A percentile compares a stretch with the other conserved stretches of the same genome.
These are phyloP conservation scores for Cenchrus purpureus DNA, from an alignment of 176 grass and related monocot genomes.

Conservation along the genomic window DNA sequence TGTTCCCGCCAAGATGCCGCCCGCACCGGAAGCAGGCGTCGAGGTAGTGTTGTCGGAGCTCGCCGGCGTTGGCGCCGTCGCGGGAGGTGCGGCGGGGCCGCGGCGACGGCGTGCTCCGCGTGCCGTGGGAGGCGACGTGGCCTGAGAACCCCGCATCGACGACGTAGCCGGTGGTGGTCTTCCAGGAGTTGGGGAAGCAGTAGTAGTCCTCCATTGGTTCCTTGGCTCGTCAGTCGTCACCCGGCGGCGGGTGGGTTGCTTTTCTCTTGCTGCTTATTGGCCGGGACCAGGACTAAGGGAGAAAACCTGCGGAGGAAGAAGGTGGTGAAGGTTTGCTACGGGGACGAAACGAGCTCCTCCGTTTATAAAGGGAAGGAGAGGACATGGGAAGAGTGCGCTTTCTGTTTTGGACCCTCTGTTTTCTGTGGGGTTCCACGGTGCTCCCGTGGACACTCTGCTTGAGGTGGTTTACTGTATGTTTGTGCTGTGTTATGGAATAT, in stretches of 20 bases:
- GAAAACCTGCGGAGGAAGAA: background rate
- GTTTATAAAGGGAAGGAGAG: background rate
- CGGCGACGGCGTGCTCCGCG: background rate
- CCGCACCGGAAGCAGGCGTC: slow-evolving; percentile 80
- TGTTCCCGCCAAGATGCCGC: slow-evolving; percentile 50
- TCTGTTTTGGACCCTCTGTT: slow-evolving; percentile 2
- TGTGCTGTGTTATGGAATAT: background rate
- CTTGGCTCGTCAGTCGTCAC: background rate
- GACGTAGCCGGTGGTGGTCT: background rate
- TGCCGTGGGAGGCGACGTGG: background rate
- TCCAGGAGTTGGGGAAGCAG: slow-evolving; percentile 15
- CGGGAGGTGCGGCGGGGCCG: slow-evolving; percentile 28
- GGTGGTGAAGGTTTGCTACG: background rate
- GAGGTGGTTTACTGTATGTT: background rate
- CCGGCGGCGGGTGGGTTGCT: background rate
- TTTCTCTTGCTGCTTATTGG: slow-evolving; percentile 1
- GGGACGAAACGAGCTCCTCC: background rate
- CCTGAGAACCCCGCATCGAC: background rate
- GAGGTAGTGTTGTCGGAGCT: slow-evolving; percentile 68
- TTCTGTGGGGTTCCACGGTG: background rate
- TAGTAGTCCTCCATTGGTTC: slow-evolving; percentile 41
- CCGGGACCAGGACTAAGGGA: background rate
- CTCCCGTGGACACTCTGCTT: background rate
- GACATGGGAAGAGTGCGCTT: background rate
- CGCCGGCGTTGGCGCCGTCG: slow-evolving; percentile 8